A percentile compares a stretch with the other conserved stretches of the same genome.
Evolutionary conservation across 352 stramenopile species (phyloP).

Genomic region (Pythium coloratum): DNA sequence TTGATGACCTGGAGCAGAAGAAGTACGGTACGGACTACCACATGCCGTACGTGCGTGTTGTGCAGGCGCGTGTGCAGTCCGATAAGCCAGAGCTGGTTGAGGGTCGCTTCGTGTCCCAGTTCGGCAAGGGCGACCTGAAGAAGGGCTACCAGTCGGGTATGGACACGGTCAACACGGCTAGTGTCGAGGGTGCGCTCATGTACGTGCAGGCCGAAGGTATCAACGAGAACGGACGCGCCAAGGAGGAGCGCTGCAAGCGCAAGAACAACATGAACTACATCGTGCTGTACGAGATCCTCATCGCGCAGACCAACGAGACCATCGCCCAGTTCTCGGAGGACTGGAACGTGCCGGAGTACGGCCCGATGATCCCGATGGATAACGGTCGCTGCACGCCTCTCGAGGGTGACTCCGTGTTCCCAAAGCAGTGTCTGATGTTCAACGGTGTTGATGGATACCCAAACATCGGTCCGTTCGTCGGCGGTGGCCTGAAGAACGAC

Average conservation of each 20-base stretch:
- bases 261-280: slow-evolving; percentile 48
- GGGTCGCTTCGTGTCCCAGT: slow-evolving; percentile 58
- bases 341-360: slow-evolving; percentile 27
- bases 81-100: slow-evolving; percentile 56
- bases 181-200: slow-evolving; percentile 31
- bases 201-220: slow-evolving; percentile 31
- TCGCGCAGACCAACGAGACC: slow-evolving; percentile 34
- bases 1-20: not conserved
- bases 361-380: slow-evolving; percentile 29
- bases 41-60: slow-evolving; percentile 51
- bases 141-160: slow-evolving; percentile 17
- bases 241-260: slow-evolving; percentile 29
- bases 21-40: slow-evolving; percentile 41
- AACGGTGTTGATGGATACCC: slow-evolving; percentile 35
- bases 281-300: slow-evolving; percentile 42
- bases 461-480: slow-evolving; percentile 49
- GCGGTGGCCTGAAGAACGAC: slow-evolving; percentile 31
- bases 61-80: slow-evolving; percentile 69
- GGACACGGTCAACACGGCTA: slow-evolving; percentile 36
- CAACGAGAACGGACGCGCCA: slow-evolving; percentile 22
- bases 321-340: slow-evolving; percentile 30
- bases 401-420: slow-evolving; percentile 10
- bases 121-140: slow-evolving; percentile 12
- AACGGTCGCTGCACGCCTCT: slow-evolving; percentile 23
- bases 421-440: slow-evolving; percentile 38